Percentiles rank a stretch among this genome's conserved stretches.
Conservation (phyloP, 768 basidiomycete species). For the Russula virescens region DNA sequence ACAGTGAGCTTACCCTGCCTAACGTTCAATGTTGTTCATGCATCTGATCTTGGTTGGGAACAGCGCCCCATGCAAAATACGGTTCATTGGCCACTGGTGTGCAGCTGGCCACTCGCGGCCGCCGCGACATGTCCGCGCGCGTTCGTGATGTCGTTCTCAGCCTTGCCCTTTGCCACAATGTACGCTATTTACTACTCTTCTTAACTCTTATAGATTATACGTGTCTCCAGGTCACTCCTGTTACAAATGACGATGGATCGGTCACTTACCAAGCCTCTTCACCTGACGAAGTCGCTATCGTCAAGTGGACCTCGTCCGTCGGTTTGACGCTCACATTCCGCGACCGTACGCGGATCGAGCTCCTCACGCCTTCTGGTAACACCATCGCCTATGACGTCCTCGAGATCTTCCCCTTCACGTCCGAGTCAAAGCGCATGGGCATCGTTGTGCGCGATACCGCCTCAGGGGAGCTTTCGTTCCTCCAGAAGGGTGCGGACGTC, state of each 20-base stretch:
- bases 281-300: slow-evolving; percentile 98
- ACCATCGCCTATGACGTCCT: slow-evolving; percentile 77
- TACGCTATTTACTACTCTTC: slow-evolving; percentile 33
- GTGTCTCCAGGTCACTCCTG: slow-evolving; percentile 77
- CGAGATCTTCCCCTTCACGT: slow-evolving; percentile 96
- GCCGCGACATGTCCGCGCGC: slow-evolving; percentile 91
- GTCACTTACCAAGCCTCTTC: slow-evolving; percentile 98
- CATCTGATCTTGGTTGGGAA: background rate
- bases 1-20: slow-evolving; percentile 37
- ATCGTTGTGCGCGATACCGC: slow-evolving; percentile 83
- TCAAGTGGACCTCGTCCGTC: slow-evolving; percentile 93
- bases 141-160: slow-evolving; percentile 90
- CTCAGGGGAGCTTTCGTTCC: slow-evolving; percentile 76
- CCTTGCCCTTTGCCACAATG: slow-evolving; percentile 94
- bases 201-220: background rate
- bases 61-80: slow-evolving; percentile 40
- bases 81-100: slow-evolving; percentile 67
- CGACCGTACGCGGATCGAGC: slow-evolving; percentile 84
- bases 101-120: slow-evolving; percentile 78
- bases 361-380: slow-evolving; percentile 64
- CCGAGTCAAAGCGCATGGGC: slow-evolving; percentile 98
- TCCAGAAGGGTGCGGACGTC: slow-evolving; percentile 98
- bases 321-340: slow-evolving; percentile 85
- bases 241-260: slow-evolving; percentile 87
- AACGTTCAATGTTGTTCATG: background rate